phyloP scores from a whole-genome alignment of 163 green algal species.

The Chloroidium sp. region DNA sequence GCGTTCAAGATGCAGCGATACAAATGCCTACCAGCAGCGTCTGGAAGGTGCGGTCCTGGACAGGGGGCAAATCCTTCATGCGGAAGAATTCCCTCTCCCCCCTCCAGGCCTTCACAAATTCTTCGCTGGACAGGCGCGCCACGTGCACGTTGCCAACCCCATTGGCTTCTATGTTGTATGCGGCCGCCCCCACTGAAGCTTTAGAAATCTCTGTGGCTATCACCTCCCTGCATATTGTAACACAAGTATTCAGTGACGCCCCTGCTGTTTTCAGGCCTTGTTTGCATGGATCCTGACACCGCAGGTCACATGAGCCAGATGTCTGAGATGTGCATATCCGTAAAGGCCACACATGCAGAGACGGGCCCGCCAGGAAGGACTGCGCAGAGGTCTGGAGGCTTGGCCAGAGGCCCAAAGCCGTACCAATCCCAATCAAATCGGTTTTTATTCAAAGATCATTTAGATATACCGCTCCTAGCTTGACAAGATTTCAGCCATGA shows the following conservation, averaged over 20 bases:
- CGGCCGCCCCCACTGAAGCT: constrained; percentile 59
- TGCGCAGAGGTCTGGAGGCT: too few species aligned
- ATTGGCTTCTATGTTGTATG: constrained; percentile 56
- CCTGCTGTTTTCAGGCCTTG: too few species aligned
- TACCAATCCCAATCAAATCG: neutral
- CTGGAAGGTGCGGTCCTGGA: neutral
- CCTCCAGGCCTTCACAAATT: constrained; percentile 74
- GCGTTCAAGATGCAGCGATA: too few species aligned
- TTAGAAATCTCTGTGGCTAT: constrained; percentile 88
- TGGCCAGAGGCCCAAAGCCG: too few species aligned
- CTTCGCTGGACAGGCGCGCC: constrained; percentile 69
- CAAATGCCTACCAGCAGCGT: neutral
- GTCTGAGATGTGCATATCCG: too few species aligned
- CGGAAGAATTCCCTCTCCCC: constrained; percentile 13
- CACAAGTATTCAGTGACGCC: too few species aligned
- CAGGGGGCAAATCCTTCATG: neutral
- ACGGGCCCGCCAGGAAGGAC: too few species aligned
- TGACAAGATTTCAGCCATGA: neutral
- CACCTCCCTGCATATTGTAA: constrained; percentile 25
- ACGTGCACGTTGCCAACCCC: constrained; percentile 51
- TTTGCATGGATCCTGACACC: too few species aligned
- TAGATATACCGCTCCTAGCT: too few species aligned
- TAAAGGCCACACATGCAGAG: too few species aligned
- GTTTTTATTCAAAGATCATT: too few species aligned
- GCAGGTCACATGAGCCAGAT: too few species aligned